These are phyloP conservation scores for Epicoccum nigrum DNA, from an alignment of 2,329 filamentous ascomycete species.

Conservation along the genomic window DNA sequence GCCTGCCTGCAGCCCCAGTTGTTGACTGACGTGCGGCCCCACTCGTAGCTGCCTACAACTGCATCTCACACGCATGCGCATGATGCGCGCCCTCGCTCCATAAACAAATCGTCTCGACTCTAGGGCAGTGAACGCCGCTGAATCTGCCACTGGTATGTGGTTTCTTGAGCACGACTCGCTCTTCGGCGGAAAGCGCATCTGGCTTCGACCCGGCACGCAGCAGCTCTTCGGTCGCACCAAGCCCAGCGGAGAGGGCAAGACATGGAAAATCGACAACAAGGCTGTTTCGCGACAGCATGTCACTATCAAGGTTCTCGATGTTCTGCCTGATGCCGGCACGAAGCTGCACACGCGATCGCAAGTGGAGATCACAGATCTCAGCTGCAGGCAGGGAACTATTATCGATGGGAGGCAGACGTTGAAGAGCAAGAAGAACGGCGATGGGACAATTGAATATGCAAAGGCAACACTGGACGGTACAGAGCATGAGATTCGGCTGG, in stretches of 20 bases:
- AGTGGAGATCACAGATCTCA: conserved; percentile 79
- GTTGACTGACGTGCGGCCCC: conserved; percentile 11
- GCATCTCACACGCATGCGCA: too few relatives aligned
- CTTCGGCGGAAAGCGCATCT: conserved; percentile 70
- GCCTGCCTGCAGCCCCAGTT: not conserved
- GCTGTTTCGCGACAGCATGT: conserved; percentile 90
- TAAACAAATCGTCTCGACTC: conserved; percentile 3
- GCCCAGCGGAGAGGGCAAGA: conserved; percentile 51
- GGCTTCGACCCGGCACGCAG: conserved; percentile 83
- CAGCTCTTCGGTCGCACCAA: conserved; percentile 85
- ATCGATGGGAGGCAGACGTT: conserved; percentile 73
- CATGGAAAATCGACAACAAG: conserved; percentile 72
- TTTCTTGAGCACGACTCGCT: conserved; percentile 61
- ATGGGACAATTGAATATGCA: conserved; percentile 34
- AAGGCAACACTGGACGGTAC: conserved; percentile 33
- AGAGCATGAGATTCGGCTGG: conserved; percentile 72
- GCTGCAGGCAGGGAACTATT: conserved; percentile 77
- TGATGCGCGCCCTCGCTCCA: not conserved
- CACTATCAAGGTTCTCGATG: conserved; percentile 71
- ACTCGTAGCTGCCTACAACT: conserved; percentile 9
- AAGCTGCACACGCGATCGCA: conserved; percentile 69
- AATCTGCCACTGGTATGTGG: conserved; percentile 53
- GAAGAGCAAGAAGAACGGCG: conserved; percentile 61
- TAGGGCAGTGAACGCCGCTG: conserved; percentile 1
- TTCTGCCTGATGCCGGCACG: conserved; percentile 69